phyloP scores from a whole-genome alignment of 805 yeast species.

The Metschnikowia kunwiensis region DNA sequence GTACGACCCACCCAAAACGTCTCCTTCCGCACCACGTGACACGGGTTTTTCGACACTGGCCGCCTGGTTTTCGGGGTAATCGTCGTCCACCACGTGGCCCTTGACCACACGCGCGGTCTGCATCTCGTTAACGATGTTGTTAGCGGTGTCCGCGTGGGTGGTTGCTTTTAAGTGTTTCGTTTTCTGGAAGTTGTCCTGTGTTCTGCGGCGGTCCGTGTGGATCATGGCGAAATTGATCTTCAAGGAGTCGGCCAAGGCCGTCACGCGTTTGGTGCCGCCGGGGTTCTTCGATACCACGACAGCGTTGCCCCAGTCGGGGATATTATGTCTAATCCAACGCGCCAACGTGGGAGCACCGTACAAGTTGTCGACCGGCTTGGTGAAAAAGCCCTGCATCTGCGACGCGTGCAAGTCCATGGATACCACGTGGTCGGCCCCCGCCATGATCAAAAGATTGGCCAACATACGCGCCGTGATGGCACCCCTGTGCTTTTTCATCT shows the following conservation, averaged over 20 bases:
- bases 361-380: slow-evolving; percentile 94
- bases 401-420: slow-evolving; percentile 96
- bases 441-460: slow-evolving; percentile 92
- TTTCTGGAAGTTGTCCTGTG: slow-evolving; percentile 54
- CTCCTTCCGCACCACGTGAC: slow-evolving; percentile 28
- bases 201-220: slow-evolving; percentile 94
- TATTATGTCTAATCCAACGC: slow-evolving; percentile 89
- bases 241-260: slow-evolving; percentile 94
- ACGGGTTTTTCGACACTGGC: slow-evolving; percentile 9
- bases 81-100: slow-evolving; percentile 96
- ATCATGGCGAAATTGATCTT: slow-evolving; percentile 98
- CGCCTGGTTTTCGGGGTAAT: slow-evolving; percentile 36
- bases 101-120: slow-evolving; percentile 95
- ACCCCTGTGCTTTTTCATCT: slow-evolving; percentile 98
- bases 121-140: slow-evolving; percentile 70
- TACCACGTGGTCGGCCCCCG: slow-evolving; percentile 98
- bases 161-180: slow-evolving; percentile 39
- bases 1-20: slow-evolving; percentile 76
- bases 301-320: slow-evolving; percentile 78
- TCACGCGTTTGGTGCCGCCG: slow-evolving; percentile 97
- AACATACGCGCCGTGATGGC: slow-evolving; percentile 98
- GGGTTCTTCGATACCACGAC: slow-evolving; percentile 99
- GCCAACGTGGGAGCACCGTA: slow-evolving; percentile 97
- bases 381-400: slow-evolving; percentile 98
- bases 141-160: slow-evolving; percentile 51